These are phyloP conservation scores for Cyberlindnera mrakii DNA, from an alignment of 805 yeast genomes.

Conservation along the genomic window DNA sequence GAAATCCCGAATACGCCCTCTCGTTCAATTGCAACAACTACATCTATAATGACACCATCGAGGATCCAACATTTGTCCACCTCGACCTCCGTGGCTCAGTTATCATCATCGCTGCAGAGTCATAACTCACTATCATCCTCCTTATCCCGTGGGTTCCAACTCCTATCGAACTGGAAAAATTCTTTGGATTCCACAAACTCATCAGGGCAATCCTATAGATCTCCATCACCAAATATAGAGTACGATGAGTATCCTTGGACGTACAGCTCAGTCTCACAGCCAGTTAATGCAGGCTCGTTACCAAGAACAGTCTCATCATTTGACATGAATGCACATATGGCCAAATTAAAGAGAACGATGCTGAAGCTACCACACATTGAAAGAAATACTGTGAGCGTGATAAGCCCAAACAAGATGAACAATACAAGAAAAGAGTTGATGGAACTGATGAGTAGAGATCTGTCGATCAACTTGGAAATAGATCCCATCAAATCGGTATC, in stretches of 20 bases:
- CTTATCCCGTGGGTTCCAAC: constrained; percentile 21
- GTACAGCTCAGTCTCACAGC: background rate
- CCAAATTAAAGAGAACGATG: constrained; percentile 19
- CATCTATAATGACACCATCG: constrained; percentile 29
- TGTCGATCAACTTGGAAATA: constrained; percentile 7
- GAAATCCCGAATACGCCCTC: constrained; percentile 31
- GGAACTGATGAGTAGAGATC: constrained; percentile 11
- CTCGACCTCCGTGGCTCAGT: constrained; percentile 30
- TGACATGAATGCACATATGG: constrained; percentile 2
- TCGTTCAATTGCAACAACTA: constrained; percentile 21
- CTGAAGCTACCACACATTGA: constrained; percentile 25
- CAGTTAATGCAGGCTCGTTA: constrained; percentile 6
- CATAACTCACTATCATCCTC: constrained; percentile 29
- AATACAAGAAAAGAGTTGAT: constrained; percentile 10
- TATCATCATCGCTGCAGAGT: constrained; percentile 32
- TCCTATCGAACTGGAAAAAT: constrained; percentile 20
- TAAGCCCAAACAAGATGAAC: background rate
- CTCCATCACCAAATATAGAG: constrained; percentile 33
- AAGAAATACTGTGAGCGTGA: constrained; percentile 13
- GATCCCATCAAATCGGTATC: constrained; percentile 23
- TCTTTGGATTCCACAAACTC: constrained; percentile 26
- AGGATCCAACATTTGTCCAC: constrained; percentile 28
- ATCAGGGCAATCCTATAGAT: constrained; percentile 14
- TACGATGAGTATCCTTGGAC: constrained; percentile 38
- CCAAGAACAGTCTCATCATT: constrained; percentile 18